Base-by-base conservation (phyloP, 345 rosid genomes). In the Gossypium bickii region DNA sequence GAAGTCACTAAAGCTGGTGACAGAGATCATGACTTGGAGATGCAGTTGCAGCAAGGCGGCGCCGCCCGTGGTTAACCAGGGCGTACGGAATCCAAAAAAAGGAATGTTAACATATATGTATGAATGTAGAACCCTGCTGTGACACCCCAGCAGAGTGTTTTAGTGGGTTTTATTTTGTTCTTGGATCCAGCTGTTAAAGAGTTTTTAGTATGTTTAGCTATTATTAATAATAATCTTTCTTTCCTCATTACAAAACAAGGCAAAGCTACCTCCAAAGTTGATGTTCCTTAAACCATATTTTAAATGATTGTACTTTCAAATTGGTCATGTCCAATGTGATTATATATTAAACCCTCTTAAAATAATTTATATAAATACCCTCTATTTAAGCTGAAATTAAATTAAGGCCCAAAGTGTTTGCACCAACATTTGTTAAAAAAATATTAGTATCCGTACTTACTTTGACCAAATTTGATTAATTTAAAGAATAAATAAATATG, bases 21-120 rank as follows among this genome's bases (percentile, higher is more conserved):
- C 41, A 45, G 3, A 18, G 56, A 43, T 16, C 22, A 25, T 13
- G 90, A 87, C 73, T 41, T 83, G 44, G 90, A 83, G 63, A 18
- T 64, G n/a, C 87, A 79, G 51, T 56, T 52, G 57, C 45, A 41
- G 13, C 58, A 75, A 22, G 27, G 4, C 5, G 27, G 60, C 60
- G 3, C 13, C 5, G 13, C 27, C 27, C 13, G 15, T 22, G 62
- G 62, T 22, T 57, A 57, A 57, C 62, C 10, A 57, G 62, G 62
- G 1, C 27, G 27, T 12, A 18, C 27, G 61, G 61, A 3, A 57
- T 57, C 41, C 41, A 1, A 4, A 34, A 34, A 34, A 34, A 4
- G 34, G 2, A 58, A 58, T 24, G 63, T 24, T 59, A 59, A 57
- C 27, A 34, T 34, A 34, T 57, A 57, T 22, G 34, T 57, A 57